A percentile compares a stretch with the other conserved stretches of the same genome.
These are phyloP conservation scores for Berkeleyomyces rouxiae DNA, from an alignment of 2,329 filamentous ascomycete genomes.

Conservation along the genomic window DNA sequence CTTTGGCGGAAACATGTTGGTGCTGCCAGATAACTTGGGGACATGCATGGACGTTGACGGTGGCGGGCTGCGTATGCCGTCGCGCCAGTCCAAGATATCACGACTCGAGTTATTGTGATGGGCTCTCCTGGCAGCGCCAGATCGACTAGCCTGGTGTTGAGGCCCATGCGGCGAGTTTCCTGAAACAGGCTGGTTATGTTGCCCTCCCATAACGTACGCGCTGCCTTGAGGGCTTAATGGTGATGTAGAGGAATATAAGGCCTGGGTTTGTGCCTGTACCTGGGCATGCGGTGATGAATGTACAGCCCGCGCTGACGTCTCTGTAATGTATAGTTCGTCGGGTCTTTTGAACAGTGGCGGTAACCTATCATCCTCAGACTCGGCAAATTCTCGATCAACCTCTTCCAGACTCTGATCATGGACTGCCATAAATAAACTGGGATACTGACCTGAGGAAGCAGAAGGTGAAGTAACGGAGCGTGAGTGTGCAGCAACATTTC, in stretches of 20 bases:
- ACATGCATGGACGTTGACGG: conserved; percentile 18
- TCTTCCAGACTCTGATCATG: conserved; percentile 46
- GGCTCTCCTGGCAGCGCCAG: background rate
- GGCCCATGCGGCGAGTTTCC: background rate
- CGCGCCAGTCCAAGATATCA: conserved; percentile 7
- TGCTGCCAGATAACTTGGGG: conserved; percentile 23
- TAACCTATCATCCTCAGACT: conserved; percentile 49
- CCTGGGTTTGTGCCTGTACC: conserved; percentile 24
- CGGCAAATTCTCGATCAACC: conserved; percentile 63
- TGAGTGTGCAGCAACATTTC: conserved; percentile 32
- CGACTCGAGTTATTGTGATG: conserved; percentile 4
- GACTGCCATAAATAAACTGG: conserved; percentile 15
- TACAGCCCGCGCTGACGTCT: conserved; percentile 32
- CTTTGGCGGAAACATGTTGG: conserved; percentile 21
- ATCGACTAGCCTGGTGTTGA: background rate
- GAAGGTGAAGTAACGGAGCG: conserved; percentile 75
- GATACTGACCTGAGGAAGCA: conserved; percentile 36
- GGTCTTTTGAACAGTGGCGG: conserved; percentile 32
- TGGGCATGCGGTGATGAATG: conserved; percentile 28
- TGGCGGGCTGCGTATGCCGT: conserved; percentile 5
- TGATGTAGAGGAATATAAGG: conserved; percentile 1
- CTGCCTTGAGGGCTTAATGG: background rate
- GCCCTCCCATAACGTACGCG: background rate
- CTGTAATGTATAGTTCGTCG: conserved; percentile 38
- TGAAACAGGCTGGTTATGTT: background rate